Evolutionary conservation across 371 early-diverging fungal species (phyloP), one percentile per base, ranked within the genome.

Genomic region (Actinomortierella ambigua): DNA sequence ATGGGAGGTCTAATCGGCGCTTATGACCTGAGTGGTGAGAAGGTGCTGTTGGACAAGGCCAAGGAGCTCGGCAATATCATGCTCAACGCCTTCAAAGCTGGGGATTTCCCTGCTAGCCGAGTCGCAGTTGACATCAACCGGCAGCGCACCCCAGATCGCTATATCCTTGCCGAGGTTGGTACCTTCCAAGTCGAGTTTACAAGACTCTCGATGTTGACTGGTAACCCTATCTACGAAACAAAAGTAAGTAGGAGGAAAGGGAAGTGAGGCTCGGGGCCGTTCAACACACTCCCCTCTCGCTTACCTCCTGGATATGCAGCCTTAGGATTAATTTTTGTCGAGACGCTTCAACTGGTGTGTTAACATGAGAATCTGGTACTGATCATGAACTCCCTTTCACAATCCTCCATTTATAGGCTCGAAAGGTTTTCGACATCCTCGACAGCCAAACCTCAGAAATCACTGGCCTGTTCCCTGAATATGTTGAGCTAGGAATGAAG

Each of bases 131-230:
- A 61, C n/a, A 54, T 41, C 24, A 24, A 17, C 22, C 13, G 24
- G 42, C 39, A 54, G 41, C 13, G 0, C 22, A 44, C 43, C 15
- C 40, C 59, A 0, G 47, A 50, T 42, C 22, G 26, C 48, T 70
- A 57, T 43, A 46, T 57, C 22, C 48, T 95, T 27, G 96, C 96
- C 1, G 96, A 96, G 57, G 87, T 93, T 15, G 95, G 95, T 3
- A 90, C 95, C 0, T 70, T 97, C 22, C 84, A 95, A 51, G 69
- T 98, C 34, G 98, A 98, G 77, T 93, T 94, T 68, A 88, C 90
- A 48, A 80, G 87, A 43, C 80, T 97, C 27, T 85, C 90, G 5
- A 71, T 87, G 29, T 80, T 94, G 44, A 91, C 93, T 0, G 84
- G 86, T 0, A 80, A 93, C 53, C 76, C 81, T 8, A 64, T 77